Evolutionary conservation across 225 moss, liverwort and hornwort species (phyloP), one percentile per base, ranked within the genome.

Genomic region (Bryum argenteum): DNA sequence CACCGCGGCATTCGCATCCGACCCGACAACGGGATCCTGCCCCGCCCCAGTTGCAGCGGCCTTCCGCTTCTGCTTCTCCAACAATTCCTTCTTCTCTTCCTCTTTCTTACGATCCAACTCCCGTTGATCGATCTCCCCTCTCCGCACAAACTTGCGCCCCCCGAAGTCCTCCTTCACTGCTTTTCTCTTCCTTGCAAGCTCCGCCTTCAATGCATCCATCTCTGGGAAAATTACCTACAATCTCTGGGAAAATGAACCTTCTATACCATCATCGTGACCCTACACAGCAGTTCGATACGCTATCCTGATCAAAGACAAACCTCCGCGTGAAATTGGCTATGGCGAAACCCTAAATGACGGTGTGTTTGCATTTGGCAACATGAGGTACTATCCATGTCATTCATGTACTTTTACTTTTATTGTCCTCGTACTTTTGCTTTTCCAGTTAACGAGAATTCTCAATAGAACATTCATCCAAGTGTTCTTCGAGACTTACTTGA

Each of bases 121-220:
- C 39, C 86, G 89, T 82, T 89, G 89, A 51, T 88, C 89, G 51
- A 98, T 80, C 81, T 98, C 98, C 13, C 86, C 88, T 42, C 98
- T 82, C 68, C 92, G 88, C 51, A 98, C 88, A 65, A 87, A 98
- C 87, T 90, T 98, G 17, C 94, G 86, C 21, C 91, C 92, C 19
- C 92, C 92, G 4, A 92, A 98, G 58, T 90, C 89, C 72, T 92
- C 86, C n/a, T 83, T 86, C 24, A 71, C 84, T 0, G 81, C 80
- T 68, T 94, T 98, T 58, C 98, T 72, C 88, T 94, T 98, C 70
- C 91, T 80, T 74, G 89, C 94, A 66, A 98, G 76, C 87, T 98
- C 98, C 57, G 87, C 82, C 83, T 75, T 92, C 74, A 98, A 58
- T 6, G 85, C 85, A 76, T 98, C 98, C 98, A 98, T 98, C 8